Conservation (phyloP, 176 grass and related monocot species). For the Poa pratensis region DNA sequence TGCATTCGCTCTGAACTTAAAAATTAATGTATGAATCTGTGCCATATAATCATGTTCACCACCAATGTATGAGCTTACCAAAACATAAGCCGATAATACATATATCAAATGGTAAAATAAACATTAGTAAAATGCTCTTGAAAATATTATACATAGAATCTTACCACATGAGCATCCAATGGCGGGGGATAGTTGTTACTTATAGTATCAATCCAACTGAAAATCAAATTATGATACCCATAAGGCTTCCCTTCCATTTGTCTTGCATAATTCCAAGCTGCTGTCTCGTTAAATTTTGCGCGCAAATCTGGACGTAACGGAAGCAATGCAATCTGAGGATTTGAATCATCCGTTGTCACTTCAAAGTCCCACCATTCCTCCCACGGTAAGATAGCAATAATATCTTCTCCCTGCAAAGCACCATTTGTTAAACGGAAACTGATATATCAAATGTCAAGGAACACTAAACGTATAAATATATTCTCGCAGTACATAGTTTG, state of each 20-base stretch:
- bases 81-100: constrained; percentile 13
- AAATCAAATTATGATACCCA: constrained; percentile 98
- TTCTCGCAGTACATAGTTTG: neutral
- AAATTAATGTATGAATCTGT: constrained; percentile 12
- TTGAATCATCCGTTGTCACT: constrained; percentile 77
- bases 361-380: constrained; percentile 99
- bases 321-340: constrained; percentile 92
- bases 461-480: neutral
- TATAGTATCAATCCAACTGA: constrained; percentile 98
- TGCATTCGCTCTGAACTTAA: neutral
- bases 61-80: neutral
- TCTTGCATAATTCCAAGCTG: constrained; percentile 93
- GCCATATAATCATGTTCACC: constrained; percentile 5
- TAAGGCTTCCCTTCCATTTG: constrained; percentile 84
- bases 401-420: constrained; percentile 77
- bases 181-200: constrained; percentile 88
- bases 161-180: constrained; percentile 97
- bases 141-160: constrained; percentile 30
- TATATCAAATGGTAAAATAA: neutral
- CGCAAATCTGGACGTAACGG: constrained; percentile 74
- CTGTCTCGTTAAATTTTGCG: constrained; percentile 92
- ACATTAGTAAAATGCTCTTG: constrained; percentile 22
- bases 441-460: neutral
- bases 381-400: constrained; percentile 93
- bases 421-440: constrained; percentile 32